Percentiles rank a stretch among this genome's conserved stretches.
Evolutionary conservation across 805 yeast species (phyloP).

Genomic region (Candida vaughaniae): DNA sequence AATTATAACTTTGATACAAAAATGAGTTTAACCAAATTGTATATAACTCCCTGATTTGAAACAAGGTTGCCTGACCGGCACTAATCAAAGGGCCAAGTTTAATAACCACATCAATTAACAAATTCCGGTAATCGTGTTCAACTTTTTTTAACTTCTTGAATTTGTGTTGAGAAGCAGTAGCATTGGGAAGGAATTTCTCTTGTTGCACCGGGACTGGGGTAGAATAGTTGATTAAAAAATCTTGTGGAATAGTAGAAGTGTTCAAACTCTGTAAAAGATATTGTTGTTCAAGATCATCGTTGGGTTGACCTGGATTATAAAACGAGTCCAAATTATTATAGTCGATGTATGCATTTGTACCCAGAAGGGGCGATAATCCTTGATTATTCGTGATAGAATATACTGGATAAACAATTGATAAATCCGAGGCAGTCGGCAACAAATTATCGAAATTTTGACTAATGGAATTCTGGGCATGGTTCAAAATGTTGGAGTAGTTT

Average conservation of each 20-base stretch:
- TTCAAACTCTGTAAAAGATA: conserved; percentile 12
- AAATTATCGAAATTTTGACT: conserved; percentile 35
- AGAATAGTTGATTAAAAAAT: conserved; percentile 9
- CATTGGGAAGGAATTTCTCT: conserved; percentile 12
- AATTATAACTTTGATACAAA: conserved; percentile 21
- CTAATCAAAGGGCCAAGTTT: conserved; percentile 11
- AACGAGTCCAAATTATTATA: conserved; percentile 4
- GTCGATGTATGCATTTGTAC: background rate
- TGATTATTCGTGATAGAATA: conserved; percentile 23
- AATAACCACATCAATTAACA: conserved; percentile 12
- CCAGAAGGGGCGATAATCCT: conserved; percentile 13
- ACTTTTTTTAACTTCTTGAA: conserved; percentile 9
- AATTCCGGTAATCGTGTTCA: conserved; percentile 10
- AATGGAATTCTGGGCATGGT: conserved; percentile 14
- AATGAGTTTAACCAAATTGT: conserved; percentile 34
- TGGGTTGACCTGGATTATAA: conserved; percentile 1
- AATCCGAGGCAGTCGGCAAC: conserved; percentile 20
- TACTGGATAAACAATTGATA: conserved; percentile 38
- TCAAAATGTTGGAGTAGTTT: conserved; percentile 13
- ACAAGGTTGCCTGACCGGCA: conserved; percentile 26
- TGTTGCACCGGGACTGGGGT: conserved; percentile 9
- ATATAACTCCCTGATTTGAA: conserved; percentile 29
- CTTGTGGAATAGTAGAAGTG: conserved; percentile 10
- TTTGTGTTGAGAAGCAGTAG: conserved; percentile 6
- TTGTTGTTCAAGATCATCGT: conserved; percentile 7